Base-by-base conservation (phyloP, 257 asterid genomes). In the Solanum medicagineum region DNA sequence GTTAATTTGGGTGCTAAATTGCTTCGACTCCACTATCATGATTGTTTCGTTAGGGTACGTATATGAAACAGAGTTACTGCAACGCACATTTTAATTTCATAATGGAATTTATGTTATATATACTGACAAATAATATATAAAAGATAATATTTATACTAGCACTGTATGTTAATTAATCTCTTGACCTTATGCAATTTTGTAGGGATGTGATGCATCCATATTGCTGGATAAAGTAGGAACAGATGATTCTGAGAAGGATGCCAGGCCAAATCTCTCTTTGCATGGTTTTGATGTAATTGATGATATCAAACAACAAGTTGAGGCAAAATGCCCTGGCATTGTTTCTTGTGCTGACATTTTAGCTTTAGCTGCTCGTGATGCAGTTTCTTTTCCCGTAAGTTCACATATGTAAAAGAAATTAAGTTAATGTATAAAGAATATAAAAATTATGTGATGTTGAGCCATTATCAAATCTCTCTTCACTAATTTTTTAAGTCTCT, bases 131-230 rank as follows among this genome's bases (percentile, higher is more conserved):
- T 29, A 29, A 29, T 29, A 29, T 29, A 29, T 29, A 29, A 29
- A 29, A 29, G 4, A 32, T 32, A 32, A 2, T 20, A 4, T 8
- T 59, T 59, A 57, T 3, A 57, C 5, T 57, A 19, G 8, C 26
- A 8, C 2, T 2, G 29, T 59, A 60, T 20, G 26, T 62, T 65
- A 26, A 65, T 32, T 32, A 32, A 60, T 22, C 42, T 63, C 5
- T 0, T 22, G 10, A 75, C 60, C 24, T 69, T 69, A 16, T 12
- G 57, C 24, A 42, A 29, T 36, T 12, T 71, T 81, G 47, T 40
- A 88, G 90, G 90, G 92, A 7, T 90, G 91, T 63, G 90, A 90
- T 85, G 90, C 74, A 51, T 90, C 92, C 8, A n/a, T 90, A 79
- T 82, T 88, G 14, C 42, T 88, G 6, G 91, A 88, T 44, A 55